These are phyloP conservation scores for Fusarium albosuccineum DNA, from an alignment of 2,329 filamentous ascomycete genomes.

Conservation along the genomic window DNA sequence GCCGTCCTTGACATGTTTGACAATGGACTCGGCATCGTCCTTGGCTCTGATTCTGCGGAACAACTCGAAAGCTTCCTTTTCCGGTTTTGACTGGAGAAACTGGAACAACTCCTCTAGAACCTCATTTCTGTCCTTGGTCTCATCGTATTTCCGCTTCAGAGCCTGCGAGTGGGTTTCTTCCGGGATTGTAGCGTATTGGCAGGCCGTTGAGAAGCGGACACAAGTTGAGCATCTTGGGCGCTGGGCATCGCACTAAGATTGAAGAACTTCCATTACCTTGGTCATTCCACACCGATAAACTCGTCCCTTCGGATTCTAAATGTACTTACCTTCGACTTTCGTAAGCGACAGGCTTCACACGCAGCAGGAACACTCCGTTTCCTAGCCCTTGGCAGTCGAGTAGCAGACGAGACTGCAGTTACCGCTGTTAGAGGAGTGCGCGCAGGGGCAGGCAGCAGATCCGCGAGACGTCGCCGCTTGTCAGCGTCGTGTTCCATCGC, in stretches of 20 bases:
- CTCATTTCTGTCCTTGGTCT: background rate
- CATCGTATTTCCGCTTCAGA: background rate
- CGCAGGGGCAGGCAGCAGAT: too few relatives aligned
- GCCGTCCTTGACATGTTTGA: background rate
- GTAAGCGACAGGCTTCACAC: background rate
- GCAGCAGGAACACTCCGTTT: background rate
- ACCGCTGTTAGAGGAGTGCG: too few relatives aligned
- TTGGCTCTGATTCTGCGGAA: constrained; percentile 2
- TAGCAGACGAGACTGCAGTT: too few relatives aligned
- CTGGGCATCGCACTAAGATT: background rate
- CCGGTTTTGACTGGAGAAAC: background rate
- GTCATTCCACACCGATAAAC: too few relatives aligned
- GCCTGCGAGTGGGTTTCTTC: background rate
- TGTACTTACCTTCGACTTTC: background rate
- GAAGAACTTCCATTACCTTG: too few relatives aligned
- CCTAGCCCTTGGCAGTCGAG: too few relatives aligned
- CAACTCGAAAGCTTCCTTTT: constrained; percentile 12
- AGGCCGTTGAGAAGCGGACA: background rate
- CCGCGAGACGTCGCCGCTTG: too few relatives aligned
- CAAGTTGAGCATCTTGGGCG: background rate
- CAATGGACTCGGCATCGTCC: constrained; percentile 5
- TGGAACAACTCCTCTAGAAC: background rate
- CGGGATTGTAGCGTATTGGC: background rate
- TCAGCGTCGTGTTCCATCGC: too few relatives aligned
- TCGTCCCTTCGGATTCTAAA: too few relatives aligned